These are phyloP conservation scores for Choanephora cucurbitarum DNA, from an alignment of 371 early-diverging fungal species.

Conservation along the genomic window DNA sequence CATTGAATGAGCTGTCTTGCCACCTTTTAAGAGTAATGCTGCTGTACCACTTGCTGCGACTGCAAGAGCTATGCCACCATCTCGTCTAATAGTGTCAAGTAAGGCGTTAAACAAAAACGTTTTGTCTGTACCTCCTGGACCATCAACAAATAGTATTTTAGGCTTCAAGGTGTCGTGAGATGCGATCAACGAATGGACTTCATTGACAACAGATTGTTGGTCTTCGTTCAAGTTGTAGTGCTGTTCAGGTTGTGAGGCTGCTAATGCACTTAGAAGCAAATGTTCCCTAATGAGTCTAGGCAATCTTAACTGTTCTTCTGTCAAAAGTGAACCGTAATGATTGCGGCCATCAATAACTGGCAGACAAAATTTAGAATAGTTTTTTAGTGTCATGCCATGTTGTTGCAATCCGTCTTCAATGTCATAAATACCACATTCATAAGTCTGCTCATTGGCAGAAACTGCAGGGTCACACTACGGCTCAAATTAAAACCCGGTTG, in stretches of 20 bases:
- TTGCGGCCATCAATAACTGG: background rate
- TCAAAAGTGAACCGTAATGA: background rate
- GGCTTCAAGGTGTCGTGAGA: background rate
- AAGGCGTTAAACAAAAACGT: slow-evolving; percentile 13
- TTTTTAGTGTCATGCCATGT: background rate
- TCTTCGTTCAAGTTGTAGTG: background rate
- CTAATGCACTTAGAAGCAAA: background rate
- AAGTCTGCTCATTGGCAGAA: background rate
- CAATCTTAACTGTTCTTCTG: background rate
- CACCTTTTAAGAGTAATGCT: slow-evolving; percentile 30
- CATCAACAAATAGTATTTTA: slow-evolving; percentile 15
- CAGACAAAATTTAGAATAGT: background rate
- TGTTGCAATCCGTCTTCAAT: background rate
- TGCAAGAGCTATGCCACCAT: slow-evolving; percentile 6
- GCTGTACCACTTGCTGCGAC: slow-evolving; percentile 33
- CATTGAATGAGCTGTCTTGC: slow-evolving; percentile 27
- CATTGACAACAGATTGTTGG: background rate
- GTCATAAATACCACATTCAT: background rate
- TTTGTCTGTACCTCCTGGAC: slow-evolving; percentile 19
- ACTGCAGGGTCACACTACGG: too few relatives aligned
- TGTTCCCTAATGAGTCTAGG: background rate
- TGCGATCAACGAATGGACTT: background rate
- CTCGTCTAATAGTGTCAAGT: slow-evolving; percentile 1
- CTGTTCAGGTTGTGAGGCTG: background rate
- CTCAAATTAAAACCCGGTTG: too few relatives aligned